Percentiles rank a stretch among this genome's conserved stretches.
These are phyloP conservation scores for Pichia sp. DNA, from an alignment of 1,139 yeast genomes.

Conservation along the genomic window DNA sequence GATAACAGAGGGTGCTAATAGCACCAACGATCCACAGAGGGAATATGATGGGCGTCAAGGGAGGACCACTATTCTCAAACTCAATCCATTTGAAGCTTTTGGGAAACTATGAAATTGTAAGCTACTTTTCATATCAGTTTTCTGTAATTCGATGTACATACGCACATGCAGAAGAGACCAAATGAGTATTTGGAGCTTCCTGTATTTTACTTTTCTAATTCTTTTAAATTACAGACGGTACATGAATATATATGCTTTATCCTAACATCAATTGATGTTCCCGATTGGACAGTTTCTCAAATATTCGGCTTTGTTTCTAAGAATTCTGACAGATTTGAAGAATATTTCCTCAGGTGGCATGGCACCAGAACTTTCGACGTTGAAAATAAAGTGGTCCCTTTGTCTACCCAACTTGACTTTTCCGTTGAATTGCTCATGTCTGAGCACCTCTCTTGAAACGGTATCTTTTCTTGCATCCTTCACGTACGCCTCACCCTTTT, in stretches of 20 bases:
- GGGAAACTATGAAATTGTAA: not conserved
- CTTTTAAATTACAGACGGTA: not conserved
- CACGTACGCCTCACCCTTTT: conserved; percentile 69
- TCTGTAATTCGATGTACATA: not conserved
- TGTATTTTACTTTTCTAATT: not conserved
- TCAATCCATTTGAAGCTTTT: conserved; percentile 30
- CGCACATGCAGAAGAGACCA: conserved; percentile 1
- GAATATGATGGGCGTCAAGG: conserved; percentile 44
- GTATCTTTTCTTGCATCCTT: conserved; percentile 91
- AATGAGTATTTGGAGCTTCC: not conserved
- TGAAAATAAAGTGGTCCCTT: conserved; percentile 90
- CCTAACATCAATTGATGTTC: conserved; percentile 34
- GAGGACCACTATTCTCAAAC: conserved; percentile 31
- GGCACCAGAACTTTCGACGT: conserved; percentile 92
- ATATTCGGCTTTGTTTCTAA: conserved; percentile 81
- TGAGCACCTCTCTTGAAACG: conserved; percentile 90
- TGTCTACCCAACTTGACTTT: conserved; percentile 87
- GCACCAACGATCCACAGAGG: conserved; percentile 17
- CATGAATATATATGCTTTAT: not conserved
- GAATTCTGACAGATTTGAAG: conserved; percentile 78
- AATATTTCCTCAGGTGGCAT: conserved; percentile 96
- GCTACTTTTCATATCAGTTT: not conserved
- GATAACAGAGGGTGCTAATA: not conserved
- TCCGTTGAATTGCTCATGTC: conserved; percentile 86
- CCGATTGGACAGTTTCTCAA: conserved; percentile 75